Evolutionary conservation across 192 early-diverging fungal genomes (phyloP), one percentile per base, ranked within the genome.

Genomic region (Coemansia sp.): DNA sequence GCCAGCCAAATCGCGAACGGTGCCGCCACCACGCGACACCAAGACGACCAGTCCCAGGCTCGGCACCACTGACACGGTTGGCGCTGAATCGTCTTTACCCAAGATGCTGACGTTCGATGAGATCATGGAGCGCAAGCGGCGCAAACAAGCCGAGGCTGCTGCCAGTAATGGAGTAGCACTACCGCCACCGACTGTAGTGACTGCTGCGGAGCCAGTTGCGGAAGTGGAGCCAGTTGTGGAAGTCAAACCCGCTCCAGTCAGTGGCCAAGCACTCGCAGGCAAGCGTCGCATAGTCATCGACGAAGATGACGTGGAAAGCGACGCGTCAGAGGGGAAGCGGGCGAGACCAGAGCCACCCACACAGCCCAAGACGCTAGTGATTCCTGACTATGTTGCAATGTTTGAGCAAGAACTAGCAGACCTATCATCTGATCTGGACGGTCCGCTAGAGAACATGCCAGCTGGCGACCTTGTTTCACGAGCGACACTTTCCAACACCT

Each of bases 91-190:
- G 37, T 52, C 30, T n/a, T 20, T 75, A 59, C 74, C 74, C 10
- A 71, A 71, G 34, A 62, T 76, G 2, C 55, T 70, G 18, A 71
- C 75, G 37, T 76, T 76, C 55, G 65, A 70, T 53, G 69, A 76
- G 38, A 76, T 76, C 69, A 76, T 76, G 55, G 75, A 67, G 32
- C 61, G 65, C 41, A 76, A 76, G 62, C 64, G 75, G 3, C 75
- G 75, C 64, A 76, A 71, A 34, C 44, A 65, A 40, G 74, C 64
- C 9, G 66, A 61, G 8, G 52, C 39, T 3, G 53, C n/a, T 3
- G 55, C 55, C 16, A 61, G 39, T 7, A 37, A 24, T 34, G 59
- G 9, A 2, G 34, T 38, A 43, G 1, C 6, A 13, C 3, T 11
- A 2, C 12, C 20, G 10, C 34, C 39, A 22, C 18, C 47, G 0